Base-by-base conservation (phyloP, 2,329 filamentous ascomycete genomes). In the Lachnellula occidentalis region DNA sequence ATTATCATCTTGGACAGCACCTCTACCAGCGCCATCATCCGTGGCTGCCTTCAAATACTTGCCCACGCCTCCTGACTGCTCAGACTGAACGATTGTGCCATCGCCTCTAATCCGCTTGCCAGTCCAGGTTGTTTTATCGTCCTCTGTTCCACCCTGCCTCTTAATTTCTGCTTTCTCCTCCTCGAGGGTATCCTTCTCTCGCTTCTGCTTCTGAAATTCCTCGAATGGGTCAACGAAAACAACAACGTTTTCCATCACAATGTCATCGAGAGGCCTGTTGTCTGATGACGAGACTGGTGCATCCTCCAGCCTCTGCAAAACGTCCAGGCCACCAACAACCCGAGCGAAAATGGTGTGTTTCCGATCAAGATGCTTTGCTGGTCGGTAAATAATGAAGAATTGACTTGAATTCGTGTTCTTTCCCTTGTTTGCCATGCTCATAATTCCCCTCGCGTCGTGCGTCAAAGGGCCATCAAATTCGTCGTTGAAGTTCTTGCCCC, bases 381-480 rank as follows among this genome's bases (percentile, higher is more conserved):
- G 78, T 49, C 90, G 86, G 71, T 99, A 99, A 0, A 87, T 89
- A 67, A 99, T 88, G 76, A 97, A 99, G 69, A 86, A 99, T 71
- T 99, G 94, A 63, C 84, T 90, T 8, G 89, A 94, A 72, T 99
- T 99, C 21, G 92, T 97, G 68, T 96, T 92, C 68, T 96, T 96
- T 55, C 94, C 94, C 70, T 99, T 99, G 72, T 99, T 99, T 41
- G 94, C 94, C 94, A 99, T 99, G 62, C 87, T 91, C 24, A 95
- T 68, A 0, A 92, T 81, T 12, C 94, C 94, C 27, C 92, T 79
- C 0, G 79, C 74, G 66, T 90, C 87, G 66, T 99, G 94, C n/a
- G 86, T 87, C 41, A 91, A 72, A 0, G 92, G 90, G 0, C 92
- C 91, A 15, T 96, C 91, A 59, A 97, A 87, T 69, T 99, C 94